Evolutionary conservation across 2,329 filamentous ascomycete species (phyloP).

Genomic region (Ophiostoma sp.): DNA sequence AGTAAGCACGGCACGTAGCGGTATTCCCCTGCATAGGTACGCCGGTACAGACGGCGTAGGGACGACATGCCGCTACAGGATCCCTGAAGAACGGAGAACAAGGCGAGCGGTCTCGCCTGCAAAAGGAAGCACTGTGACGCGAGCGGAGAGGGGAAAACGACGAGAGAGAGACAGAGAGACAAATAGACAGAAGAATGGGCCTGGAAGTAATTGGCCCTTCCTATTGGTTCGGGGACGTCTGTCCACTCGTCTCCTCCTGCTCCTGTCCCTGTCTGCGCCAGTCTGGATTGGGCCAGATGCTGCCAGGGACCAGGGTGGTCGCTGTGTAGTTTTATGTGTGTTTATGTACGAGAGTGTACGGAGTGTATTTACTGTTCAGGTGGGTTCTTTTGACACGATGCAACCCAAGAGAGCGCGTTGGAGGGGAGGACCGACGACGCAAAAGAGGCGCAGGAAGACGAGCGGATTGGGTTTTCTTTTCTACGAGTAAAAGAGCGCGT

Average conservation of each 20-base stretch:
- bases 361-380: neutral
- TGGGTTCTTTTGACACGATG: constrained; percentile 15
- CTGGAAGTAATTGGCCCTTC: neutral
- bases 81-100: neutral
- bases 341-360: neutral
- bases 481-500: neutral
- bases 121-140: constrained; percentile 5
- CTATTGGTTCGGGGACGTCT: constrained; percentile 18
- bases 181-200: neutral
- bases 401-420: constrained; percentile 17
- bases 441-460: neutral
- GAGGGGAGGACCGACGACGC: no score
- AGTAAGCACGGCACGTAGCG: no score
- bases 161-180: neutral
- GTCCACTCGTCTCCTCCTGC: neutral
- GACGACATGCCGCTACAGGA: neutral
- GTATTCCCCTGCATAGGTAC: no score
- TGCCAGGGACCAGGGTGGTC: neutral
- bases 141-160: neutral
- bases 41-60: neutral
- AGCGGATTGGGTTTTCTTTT: no score
- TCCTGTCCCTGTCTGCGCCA: neutral
- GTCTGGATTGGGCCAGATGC: constrained; percentile 14
- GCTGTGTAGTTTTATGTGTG: neutral
- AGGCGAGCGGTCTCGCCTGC: constrained; percentile 7